phyloP scores from a whole-genome alignment of 805 yeast species.

The Pichia deserticola region DNA sequence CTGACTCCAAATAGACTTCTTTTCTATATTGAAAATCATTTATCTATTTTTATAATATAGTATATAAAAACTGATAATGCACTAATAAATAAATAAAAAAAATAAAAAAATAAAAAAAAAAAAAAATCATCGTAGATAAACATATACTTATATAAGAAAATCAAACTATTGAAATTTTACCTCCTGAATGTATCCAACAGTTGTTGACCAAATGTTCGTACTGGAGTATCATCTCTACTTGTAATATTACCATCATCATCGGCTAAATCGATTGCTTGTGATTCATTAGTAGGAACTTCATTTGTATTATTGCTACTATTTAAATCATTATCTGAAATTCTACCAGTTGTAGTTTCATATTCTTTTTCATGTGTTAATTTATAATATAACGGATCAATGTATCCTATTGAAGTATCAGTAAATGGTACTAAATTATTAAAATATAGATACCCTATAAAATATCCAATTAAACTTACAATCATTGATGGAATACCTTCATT shows the following conservation, averaged over 20 bases:
- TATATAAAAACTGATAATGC: too few species aligned
- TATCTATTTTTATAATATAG: too few species aligned
- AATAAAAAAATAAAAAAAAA: too few species aligned
- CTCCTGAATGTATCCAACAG: constrained; percentile 52
- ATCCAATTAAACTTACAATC: constrained; percentile 33
- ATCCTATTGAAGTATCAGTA: constrained; percentile 21
- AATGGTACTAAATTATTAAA: constrained; percentile 40
- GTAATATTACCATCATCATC: neutral
- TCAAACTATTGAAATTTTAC: too few species aligned
- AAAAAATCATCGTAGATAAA: too few species aligned
- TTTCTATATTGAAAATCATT: neutral
- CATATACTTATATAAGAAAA: too few species aligned
- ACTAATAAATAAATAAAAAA: too few species aligned
- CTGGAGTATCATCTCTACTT: constrained; percentile 49
- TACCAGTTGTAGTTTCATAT: constrained; percentile 3
- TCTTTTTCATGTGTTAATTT: constrained; percentile 9
- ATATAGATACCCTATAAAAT: constrained; percentile 37
- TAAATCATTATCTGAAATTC: neutral
- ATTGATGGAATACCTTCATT: constrained; percentile 38
- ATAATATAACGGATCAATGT: constrained; percentile 14
- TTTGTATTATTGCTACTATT: constrained; percentile 10
- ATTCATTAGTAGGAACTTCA: constrained; percentile 15
- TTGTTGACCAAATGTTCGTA: constrained; percentile 55
- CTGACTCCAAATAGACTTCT: neutral
- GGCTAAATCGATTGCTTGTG: constrained; percentile 2